Base-by-base conservation (phyloP, 2,329 filamentous ascomycete genomes). In the Paecilomyces sp. region DNA sequence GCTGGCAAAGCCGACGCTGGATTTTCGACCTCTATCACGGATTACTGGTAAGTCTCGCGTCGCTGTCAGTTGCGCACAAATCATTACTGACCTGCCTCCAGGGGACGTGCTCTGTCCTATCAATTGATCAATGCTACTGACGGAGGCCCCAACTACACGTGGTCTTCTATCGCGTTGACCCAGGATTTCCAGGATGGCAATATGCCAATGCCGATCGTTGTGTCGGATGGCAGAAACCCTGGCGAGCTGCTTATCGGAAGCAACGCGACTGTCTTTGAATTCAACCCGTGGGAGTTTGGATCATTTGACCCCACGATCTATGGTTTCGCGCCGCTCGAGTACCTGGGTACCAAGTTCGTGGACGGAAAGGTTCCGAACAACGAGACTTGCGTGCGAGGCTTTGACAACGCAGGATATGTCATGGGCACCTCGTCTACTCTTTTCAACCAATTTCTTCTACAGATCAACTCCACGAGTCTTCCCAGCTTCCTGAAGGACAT, bases 351-450 rank as follows among this genome's bases (percentile, higher is more conserved):
- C 1, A 86, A 86, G 64, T 92, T 93, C 71, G 82, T 79, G 47
- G 79, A 76, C 5, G 90, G 90, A 22, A 68, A 71, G 7, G 73
- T 94, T 22, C 76, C 83, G 0, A 70, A 77, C 11, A 72, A 80
- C 58, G 81, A 83, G 52, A 71, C 76, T 30, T 96, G 92, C 69
- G 82, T 95, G 15, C 80, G 83, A 7, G 92, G 92, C 0, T 92
- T 92, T 63, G 92, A 96, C 74, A 92, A 92, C 66, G 83, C 84
- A 25, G 90, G 90, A 6, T 96, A 85, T 69, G 79, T 96, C 28
- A 91, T 96, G 85, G 92, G 92, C 56, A 96, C 92, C 0, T 91
- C 88, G 24, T 91, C 88, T 1, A 88, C 89, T 0, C 81, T 96
- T 1, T 96, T 96, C 81, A 96, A 96, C 76, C 80, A 86, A 67